Conservation (phyloP, 441 rosid genomes). For the Erysimum cheiri region DNA sequence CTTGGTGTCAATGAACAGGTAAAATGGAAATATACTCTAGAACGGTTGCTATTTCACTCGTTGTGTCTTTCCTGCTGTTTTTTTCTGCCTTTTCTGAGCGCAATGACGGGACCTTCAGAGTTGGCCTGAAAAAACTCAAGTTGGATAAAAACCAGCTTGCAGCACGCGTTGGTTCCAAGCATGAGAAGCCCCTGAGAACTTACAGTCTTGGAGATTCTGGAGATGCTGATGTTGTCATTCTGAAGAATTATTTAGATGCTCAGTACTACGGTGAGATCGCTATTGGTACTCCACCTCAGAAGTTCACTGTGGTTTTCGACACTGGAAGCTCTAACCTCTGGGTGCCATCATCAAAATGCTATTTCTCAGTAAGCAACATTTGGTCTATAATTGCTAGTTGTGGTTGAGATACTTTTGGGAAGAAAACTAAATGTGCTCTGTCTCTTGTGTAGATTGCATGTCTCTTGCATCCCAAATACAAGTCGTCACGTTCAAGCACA, state of each 20-base stretch:
- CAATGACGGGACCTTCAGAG: slow-evolving; percentile 52
- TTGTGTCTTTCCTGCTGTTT: slow-evolving; percentile 50
- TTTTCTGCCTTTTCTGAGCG: slow-evolving; percentile 47
- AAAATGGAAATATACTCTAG: slow-evolving; percentile 52
- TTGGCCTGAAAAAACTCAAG: slow-evolving; percentile 58
- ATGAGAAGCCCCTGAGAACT: slow-evolving; percentile 44
- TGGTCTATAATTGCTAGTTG: slow-evolving; percentile 9
- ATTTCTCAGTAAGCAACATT: slow-evolving; percentile 58
- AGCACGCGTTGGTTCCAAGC: slow-evolving; percentile 43
- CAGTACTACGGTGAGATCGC: slow-evolving; percentile 95
- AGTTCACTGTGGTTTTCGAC: slow-evolving; percentile 72
- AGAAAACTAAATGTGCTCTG: neutral
- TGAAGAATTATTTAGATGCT: slow-evolving; percentile 75
- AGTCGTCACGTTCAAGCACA: slow-evolving; percentile 61
- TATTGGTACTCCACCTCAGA: slow-evolving; percentile 76
- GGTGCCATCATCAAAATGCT: slow-evolving; percentile 75
- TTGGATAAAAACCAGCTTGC: slow-evolving; percentile 54
- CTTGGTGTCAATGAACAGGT: slow-evolving; percentile 43
- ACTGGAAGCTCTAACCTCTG: slow-evolving; percentile 78
- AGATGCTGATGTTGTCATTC: slow-evolving; percentile 52
- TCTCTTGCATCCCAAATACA: slow-evolving; percentile 62
- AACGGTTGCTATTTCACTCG: slow-evolving; percentile 43
- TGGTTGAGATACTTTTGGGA: neutral
- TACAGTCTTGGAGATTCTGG: slow-evolving; percentile 43
- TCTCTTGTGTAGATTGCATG: slow-evolving; percentile 60